Evolutionary conservation across 2,329 filamentous ascomycete species (phyloP), one percentile per base, ranked within the genome.

Genomic region (Zymoseptoria pseudotritici): DNA sequence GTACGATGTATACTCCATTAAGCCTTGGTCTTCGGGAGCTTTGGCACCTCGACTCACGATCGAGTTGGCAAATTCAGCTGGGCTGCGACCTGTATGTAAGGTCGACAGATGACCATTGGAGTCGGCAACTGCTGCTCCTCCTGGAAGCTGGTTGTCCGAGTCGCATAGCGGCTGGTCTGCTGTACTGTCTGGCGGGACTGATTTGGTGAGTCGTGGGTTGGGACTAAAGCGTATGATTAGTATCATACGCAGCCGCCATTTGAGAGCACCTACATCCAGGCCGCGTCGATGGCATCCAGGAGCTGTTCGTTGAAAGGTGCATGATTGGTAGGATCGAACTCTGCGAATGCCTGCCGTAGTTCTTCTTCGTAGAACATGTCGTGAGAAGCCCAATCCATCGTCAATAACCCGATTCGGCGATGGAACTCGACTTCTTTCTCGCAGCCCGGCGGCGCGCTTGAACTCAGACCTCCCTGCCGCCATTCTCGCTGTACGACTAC

Each of bases 351-450:
- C 4, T 52, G 24, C 21, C 31, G 46, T 13, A 60, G 49, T 1
- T 55, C 52, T 22, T 20, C 29, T 46, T 51, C 54, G n/a, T 54
- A 56, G 8, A 54, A 24, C 20, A 24, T 31, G 17, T 42, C n/a
- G 19, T 55, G 26, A 4, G 20, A 17, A 17, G 56, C 21, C 42
- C 51, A 57, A 29, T 51, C 17, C 57, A 59, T 55, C 11, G 53
- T 20, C 50, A 63, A 51, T 4, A 63, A 17, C 4, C 58, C 61
- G 36, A 31, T 56, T n/a, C 50, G 42, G 2, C 53, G 22, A 22
- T 63, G 60, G 50, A 63, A 63, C 5, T 31, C 50, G 29, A 53
- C 24, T 51, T 60, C 53, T 36, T 63, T 63, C 21, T 55, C 58
- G 36, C 58, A 60, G 11, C 61, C 55, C 19, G 58, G 57, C 31